Percentiles rank a stretch among this genome's conserved stretches.
Conservation (phyloP, 2,329 filamentous ascomycete genomes). For the Cercospora citrullina region DNA sequence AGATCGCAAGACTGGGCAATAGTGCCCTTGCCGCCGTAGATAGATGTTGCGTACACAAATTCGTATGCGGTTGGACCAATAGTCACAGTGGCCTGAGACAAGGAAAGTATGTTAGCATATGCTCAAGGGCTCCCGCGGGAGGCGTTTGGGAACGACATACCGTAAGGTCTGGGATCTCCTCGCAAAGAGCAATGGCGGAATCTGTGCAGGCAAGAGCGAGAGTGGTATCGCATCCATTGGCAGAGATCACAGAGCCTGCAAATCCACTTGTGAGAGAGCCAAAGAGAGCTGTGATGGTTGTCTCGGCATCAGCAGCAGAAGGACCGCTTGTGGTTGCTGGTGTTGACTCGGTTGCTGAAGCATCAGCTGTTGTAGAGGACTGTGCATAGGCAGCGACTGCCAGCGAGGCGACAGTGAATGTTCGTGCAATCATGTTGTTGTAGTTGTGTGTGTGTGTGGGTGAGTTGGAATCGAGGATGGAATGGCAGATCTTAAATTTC, state of each 20-base stretch:
- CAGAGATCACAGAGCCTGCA: constrained; percentile 18
- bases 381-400: constrained; percentile 9
- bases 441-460: constrained; percentile 3
- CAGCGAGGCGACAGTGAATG: constrained; percentile 10
- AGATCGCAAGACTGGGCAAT: constrained; percentile 14
- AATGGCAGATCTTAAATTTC: not conserved
- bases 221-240: constrained; percentile 21
- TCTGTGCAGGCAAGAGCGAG: constrained; percentile 20
- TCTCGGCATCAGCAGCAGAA: constrained; percentile 2
- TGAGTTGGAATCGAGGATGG: not conserved
- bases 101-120: not conserved
- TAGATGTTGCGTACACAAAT: constrained; percentile 12
- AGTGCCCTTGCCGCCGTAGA: not conserved
- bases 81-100: constrained; percentile 8
- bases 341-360: not conserved
- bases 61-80: constrained; percentile 14
- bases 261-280: constrained; percentile 13
- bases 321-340: constrained; percentile 6
- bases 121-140: not conserved
- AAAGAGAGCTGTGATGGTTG: constrained; percentile 13
- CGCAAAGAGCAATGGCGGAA: not conserved
- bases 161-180: constrained; percentile 5
- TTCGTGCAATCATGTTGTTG: constrained; percentile 11
- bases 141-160: not conserved
- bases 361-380: not conserved